Percentiles rank a stretch among this genome's conserved stretches.
These are phyloP conservation scores for Paraleonurus japonicus DNA, from an alignment of 257 asterid genomes.

Conservation along the genomic window DNA sequence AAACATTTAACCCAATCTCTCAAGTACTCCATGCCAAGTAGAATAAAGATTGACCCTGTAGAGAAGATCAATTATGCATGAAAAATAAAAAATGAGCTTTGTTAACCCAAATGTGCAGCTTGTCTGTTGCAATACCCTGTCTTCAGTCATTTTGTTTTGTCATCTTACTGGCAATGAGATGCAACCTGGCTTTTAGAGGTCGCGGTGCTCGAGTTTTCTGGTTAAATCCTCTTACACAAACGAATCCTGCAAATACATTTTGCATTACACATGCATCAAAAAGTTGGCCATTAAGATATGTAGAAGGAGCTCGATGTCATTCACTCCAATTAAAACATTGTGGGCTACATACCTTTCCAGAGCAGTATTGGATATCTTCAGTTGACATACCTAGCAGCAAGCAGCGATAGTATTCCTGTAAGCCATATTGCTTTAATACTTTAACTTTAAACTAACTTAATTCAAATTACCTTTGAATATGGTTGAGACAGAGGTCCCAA, in stretches of 20 bases:
- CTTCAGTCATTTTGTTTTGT: conserved; percentile 35
- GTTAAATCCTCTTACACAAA: conserved; percentile 90
- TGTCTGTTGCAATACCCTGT: conserved; percentile 18
- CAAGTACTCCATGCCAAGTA: background rate
- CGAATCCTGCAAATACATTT: conserved; percentile 53
- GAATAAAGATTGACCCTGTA: background rate
- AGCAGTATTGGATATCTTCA: conserved; percentile 58
- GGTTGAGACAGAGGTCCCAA: conserved; percentile 72
- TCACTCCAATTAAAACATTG: conserved; percentile 8
- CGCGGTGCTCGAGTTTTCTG: conserved; percentile 66
- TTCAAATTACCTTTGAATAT: conserved; percentile 59
- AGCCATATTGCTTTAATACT: conserved; percentile 24
- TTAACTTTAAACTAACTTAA: conserved; percentile 11
- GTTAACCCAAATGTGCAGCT: conserved; percentile 19
- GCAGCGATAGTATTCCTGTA: conserved; percentile 24
- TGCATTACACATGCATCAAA: background rate
- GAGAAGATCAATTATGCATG: background rate
- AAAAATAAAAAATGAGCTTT: background rate
- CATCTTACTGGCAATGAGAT: conserved; percentile 72
- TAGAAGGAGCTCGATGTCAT: background rate
- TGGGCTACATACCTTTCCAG: conserved; percentile 62
- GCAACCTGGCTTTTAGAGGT: conserved; percentile 75
- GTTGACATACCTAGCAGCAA: conserved; percentile 60
- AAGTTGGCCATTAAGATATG: background rate
- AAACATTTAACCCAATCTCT: no score